Base-by-base conservation (phyloP, 306 rosid genomes). In the Pterocarpus macrocarpus region DNA sequence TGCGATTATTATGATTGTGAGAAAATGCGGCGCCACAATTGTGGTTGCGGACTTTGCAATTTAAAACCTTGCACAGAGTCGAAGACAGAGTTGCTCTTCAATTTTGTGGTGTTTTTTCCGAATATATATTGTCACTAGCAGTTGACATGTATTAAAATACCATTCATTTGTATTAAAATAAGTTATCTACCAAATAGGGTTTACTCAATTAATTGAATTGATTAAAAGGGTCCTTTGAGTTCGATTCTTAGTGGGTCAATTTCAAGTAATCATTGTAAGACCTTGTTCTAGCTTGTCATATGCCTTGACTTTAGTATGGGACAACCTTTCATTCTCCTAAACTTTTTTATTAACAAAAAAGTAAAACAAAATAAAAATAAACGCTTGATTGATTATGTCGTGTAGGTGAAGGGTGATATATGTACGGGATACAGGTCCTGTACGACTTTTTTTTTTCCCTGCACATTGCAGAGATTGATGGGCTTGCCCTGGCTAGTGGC, bases 161-260 rank as follows among this genome's bases (percentile, higher is more conserved):
- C 49, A 43, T 43, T 47, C 4, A 47, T 2, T 9, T 47, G n/a
- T 47, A 47, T 47, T 47, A 7, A 55, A 55, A 55, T 15, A 55
- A 55, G 30, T 55, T 52, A 13, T 52, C 17, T 14, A 52, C 58
- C 17, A 52, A 52, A 52, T 52, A 52, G 58, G 22, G 58, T 49
- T 49, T 5, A 0, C 16, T 49, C 56, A 49, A 14, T 49, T 49
- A 49, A 49, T 49, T 49, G 3, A 49, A 49, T 49, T 7, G 8
- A 49, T 49, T 49, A 11, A 49, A 4, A 49, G 61, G 34, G 8
- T 69, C 8, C 44, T 55, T 47, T 69, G 4, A 34, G 63, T 70
- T 79, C 1, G 53, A 71, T 69, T 45, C 33, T 47, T 45, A n/a
- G 17, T 69, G 50, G 50, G 15, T 80, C 57, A 1, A 35, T 61